phyloP scores from a whole-genome alignment of 768 basidiomycete species.

The Trichaptum fuscoviolaceum region DNA sequence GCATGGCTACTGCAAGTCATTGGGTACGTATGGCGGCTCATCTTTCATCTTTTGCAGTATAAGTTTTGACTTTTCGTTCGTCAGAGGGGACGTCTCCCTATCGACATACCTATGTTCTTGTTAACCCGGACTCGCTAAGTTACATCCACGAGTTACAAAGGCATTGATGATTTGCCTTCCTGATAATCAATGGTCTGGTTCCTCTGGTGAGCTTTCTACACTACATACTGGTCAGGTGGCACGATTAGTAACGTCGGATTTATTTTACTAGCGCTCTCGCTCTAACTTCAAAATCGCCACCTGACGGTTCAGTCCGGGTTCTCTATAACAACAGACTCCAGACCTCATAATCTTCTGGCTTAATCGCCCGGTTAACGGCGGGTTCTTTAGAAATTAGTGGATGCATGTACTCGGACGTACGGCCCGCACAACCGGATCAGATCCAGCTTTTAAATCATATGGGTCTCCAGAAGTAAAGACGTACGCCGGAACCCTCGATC shows the following conservation, averaged over 20 bases:
- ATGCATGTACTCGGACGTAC: background rate
- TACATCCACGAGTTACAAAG: background rate
- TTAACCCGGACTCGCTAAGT: too few relatives aligned
- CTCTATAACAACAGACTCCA: background rate
- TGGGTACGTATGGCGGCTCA: too few relatives aligned
- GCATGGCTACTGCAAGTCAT: too few relatives aligned
- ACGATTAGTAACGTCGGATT: background rate
- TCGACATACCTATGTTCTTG: too few relatives aligned
- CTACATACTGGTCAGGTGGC: background rate
- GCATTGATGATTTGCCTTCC: background rate
- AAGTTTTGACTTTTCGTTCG: too few relatives aligned
- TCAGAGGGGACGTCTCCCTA: too few relatives aligned
- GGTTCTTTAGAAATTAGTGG: background rate
- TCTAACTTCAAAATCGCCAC: background rate
- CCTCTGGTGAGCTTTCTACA: background rate
- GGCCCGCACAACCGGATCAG: background rate
- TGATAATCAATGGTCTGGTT: background rate
- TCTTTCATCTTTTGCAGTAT: too few relatives aligned
- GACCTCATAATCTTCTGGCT: background rate
- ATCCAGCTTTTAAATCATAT: background rate
- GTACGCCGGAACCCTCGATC: background rate
- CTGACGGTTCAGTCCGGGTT: background rate
- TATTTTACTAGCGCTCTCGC: background rate
- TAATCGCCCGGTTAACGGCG: slow-evolving; percentile 1
- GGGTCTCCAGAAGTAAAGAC: background rate